A percentile compares a stretch with the other conserved stretches of the same genome.
These are phyloP conservation scores for Microcos paniculata DNA, from an alignment of 345 rosid genomes.

Conservation along the genomic window DNA sequence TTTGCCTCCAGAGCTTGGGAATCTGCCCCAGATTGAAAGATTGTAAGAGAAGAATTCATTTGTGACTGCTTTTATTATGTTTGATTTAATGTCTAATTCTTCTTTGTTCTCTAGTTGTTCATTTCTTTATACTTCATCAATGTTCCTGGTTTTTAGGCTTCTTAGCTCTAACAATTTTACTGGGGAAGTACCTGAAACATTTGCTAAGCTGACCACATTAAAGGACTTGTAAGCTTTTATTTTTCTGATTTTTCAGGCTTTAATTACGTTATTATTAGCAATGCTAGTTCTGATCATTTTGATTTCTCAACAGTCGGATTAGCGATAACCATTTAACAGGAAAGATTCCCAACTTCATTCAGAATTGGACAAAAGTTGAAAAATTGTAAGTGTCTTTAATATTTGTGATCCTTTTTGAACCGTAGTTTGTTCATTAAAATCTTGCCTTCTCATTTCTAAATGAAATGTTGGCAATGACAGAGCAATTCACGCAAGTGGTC, in stretches of 20 bases:
- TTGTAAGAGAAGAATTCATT: slow-evolving; percentile 37
- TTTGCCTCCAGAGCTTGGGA: slow-evolving; percentile 51
- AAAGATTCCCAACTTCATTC: slow-evolving; percentile 48
- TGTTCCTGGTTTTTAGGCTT: slow-evolving; percentile 24
- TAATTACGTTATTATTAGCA: neutral
- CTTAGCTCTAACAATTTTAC: slow-evolving; percentile 54
- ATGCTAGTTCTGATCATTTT: neutral
- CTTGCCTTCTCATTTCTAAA: slow-evolving; percentile 1
- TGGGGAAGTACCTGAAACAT: slow-evolving; percentile 48
- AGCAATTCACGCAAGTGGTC: neutral
- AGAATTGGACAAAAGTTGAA: slow-evolving; percentile 44
- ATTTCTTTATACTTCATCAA: slow-evolving; percentile 6
- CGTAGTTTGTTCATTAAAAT: slow-evolving; percentile 32
- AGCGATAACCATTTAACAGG: slow-evolving; percentile 54
- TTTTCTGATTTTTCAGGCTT: slow-evolving; percentile 3
- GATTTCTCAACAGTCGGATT: slow-evolving; percentile 33
- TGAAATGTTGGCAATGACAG: neutral
- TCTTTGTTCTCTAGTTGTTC: neutral
- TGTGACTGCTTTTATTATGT: neutral
- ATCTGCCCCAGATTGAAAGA: slow-evolving; percentile 48
- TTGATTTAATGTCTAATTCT: slow-evolving; percentile 14
- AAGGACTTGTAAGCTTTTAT: slow-evolving; percentile 42
- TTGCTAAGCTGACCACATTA: slow-evolving; percentile 39
- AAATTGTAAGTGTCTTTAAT: slow-evolving; percentile 40
- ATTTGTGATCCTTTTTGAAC: slow-evolving; percentile 18